Base-by-base conservation (phyloP, 805 yeast species). In the Teunomyces funiuensis region DNA sequence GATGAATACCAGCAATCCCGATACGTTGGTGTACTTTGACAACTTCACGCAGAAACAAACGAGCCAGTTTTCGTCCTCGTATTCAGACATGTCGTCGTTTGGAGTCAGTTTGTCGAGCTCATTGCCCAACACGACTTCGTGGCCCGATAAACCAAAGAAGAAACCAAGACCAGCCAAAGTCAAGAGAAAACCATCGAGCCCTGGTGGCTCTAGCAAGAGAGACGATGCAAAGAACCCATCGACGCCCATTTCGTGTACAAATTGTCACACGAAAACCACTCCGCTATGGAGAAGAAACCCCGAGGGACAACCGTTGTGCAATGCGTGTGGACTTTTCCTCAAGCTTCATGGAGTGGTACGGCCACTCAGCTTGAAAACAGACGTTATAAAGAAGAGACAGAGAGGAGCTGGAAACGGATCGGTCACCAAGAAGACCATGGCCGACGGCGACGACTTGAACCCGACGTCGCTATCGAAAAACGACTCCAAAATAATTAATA, bases 221-320 rank as follows among this genome's bases (percentile, higher is more conserved):
- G 36, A 25, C 19, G 25, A 19, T n/a, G 14, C 22, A 10, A 19
- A 20, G 15, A 20, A 38, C 16, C 26, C 23, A 17, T 33, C 28
- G 8, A 15, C 18, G 18, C 28, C 37, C 26, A 57, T 60, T 4
- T 56, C 66, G 20, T 91, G 98, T 63, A 82, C 91, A 13, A 91
- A 91, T 64, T 91, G 99, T 63, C 83, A 85, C 55, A 91, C 99
- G 0, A 80, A 77, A 48, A 89, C 95, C 13, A 91, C 99, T 0
- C 99, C 99, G 1, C 63, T 91, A 13, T 91, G 99, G 99, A 73
- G 99, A 52, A 74, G 97, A 37, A 88, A 88, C 53, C 89, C 95
- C 0, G 87, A 86, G 44, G 97, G 97, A 2, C 84, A 87, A 55
- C 95, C 97, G 0, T 69, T 91, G 44, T 91, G 98, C 66, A 91